Conservation (phyloP, 352 stramenopile species). For the Pilasporangium apinafurcum region DNA sequence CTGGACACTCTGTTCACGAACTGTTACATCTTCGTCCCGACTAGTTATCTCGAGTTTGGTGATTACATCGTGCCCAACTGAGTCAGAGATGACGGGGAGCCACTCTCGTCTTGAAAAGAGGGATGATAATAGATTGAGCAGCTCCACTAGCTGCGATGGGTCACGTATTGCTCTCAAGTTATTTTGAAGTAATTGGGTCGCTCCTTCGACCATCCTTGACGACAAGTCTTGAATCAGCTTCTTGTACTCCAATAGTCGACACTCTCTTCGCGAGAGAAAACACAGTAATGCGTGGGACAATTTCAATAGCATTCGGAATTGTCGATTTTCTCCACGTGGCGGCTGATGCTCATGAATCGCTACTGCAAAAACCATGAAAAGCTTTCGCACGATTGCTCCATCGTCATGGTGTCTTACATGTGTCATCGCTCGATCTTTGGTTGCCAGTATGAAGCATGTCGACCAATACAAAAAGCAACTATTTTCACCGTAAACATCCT, state of each 20-base stretch:
- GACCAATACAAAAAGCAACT: slow-evolving; percentile 33
- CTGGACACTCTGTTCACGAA: slow-evolving; percentile 2
- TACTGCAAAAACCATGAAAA: too few relatives aligned
- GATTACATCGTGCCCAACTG: background rate
- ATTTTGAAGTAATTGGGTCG: background rate
- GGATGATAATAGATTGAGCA: slow-evolving; percentile 1
- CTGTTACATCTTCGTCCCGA: background rate
- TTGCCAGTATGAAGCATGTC: slow-evolving; percentile 36
- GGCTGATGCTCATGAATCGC: too few relatives aligned
- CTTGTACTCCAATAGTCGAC: too few relatives aligned
- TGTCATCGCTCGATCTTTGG: background rate
- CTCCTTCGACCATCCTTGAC: background rate
- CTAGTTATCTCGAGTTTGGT: slow-evolving; percentile 3
- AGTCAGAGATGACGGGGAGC: background rate
- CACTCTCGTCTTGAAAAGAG: slow-evolving; percentile 1
- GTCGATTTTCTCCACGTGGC: too few relatives aligned
- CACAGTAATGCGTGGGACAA: slow-evolving; percentile 7
- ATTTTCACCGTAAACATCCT: slow-evolving; percentile 5
- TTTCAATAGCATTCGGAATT: slow-evolving; percentile 7
- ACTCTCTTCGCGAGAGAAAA: too few relatives aligned
- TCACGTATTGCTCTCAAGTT: background rate
- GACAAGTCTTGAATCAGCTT: slow-evolving; percentile 5
- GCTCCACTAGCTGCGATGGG: background rate
- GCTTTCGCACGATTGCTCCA: too few relatives aligned
- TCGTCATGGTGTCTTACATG: too few relatives aligned